Evolutionary conservation across 2,329 filamentous ascomycete species (phyloP).

Genomic region (Trichothecium roseum): DNA sequence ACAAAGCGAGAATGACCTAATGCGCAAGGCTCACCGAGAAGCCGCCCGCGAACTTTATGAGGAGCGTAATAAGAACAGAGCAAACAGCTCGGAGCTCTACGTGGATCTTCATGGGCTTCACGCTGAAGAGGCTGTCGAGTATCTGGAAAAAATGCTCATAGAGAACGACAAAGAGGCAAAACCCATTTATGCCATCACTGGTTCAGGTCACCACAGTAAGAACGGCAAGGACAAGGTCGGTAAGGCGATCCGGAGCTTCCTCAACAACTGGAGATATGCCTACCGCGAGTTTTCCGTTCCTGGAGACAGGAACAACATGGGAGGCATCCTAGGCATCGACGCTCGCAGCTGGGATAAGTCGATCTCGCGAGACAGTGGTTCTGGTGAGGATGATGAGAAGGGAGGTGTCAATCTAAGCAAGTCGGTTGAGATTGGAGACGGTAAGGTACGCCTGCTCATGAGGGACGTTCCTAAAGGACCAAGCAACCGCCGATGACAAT

Average conservation of each 20-base stretch:
- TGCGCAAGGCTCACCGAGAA: conserved; percentile 94
- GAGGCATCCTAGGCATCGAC: conserved; percentile 64
- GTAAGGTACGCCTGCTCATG: conserved; percentile 55
- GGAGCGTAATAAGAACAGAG: conserved; percentile 69
- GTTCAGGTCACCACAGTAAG: conserved; percentile 94
- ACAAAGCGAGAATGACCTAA: conserved; percentile 92
- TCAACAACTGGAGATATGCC: conserved; percentile 92
- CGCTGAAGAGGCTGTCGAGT: conserved; percentile 91
- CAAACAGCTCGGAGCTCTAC: conserved; percentile 63
- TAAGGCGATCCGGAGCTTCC: conserved; percentile 79
- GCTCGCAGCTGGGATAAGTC: conserved; percentile 57
- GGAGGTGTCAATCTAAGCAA: background rate
- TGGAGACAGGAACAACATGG: conserved; percentile 75
- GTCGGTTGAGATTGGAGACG: conserved; percentile 51
- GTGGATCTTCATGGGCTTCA: conserved; percentile 98
- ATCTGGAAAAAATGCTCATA: conserved; percentile 77
- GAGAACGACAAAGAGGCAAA: conserved; percentile 65
- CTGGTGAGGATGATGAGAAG: conserved; percentile 26
- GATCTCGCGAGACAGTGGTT: conserved; percentile 33
- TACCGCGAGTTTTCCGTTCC: conserved; percentile 95
- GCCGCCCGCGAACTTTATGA: conserved; percentile 88
- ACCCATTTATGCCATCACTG: conserved; percentile 90
- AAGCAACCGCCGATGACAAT: conserved; percentile 32
- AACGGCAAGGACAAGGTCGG: conserved; percentile 98
- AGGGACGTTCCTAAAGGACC: conserved; percentile 49